Evolutionary conservation across 1,139 yeast species (phyloP).

Genomic region (Yamadazyma aaseri): DNA sequence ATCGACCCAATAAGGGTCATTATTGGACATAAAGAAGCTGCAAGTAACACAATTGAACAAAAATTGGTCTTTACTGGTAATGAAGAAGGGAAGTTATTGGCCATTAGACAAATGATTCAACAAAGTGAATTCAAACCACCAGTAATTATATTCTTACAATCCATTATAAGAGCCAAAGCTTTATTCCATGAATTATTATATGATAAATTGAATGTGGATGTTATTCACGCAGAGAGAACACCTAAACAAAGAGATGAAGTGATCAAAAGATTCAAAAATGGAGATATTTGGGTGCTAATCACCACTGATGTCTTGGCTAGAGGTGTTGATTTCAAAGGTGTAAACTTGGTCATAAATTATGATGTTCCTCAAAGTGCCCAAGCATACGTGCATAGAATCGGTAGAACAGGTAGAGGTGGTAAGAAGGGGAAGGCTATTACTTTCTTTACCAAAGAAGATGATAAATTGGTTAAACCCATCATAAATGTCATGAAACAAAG

Average conservation of each 20-base stretch:
- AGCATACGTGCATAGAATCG: conserved; percentile 95
- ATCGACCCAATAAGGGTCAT: conserved; percentile 79
- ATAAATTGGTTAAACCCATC: conserved; percentile 72
- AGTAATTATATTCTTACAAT: conserved; percentile 85
- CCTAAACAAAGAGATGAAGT: conserved; percentile 84
- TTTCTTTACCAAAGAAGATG: conserved; percentile 88
- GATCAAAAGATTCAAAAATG: conserved; percentile 79
- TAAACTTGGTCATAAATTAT: conserved; percentile 89
- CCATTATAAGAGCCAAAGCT: conserved; percentile 92
- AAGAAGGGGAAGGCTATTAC: conserved; percentile 84
- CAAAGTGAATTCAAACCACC: conserved; percentile 91
- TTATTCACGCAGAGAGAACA: conserved; percentile 93
- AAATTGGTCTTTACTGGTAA: conserved; percentile 83
- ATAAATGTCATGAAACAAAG: conserved; percentile 94
- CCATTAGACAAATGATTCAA: conserved; percentile 83
- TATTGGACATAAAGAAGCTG: conserved; percentile 94
- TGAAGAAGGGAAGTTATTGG: conserved; percentile 91
- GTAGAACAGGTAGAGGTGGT: conserved; percentile 98
- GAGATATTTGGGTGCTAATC: conserved; percentile 93
- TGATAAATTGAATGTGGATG: conserved; percentile 91
- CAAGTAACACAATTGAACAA: conserved; percentile 81
- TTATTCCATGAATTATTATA: conserved; percentile 87
- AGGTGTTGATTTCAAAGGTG: conserved; percentile 97
- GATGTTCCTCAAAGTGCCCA: conserved; percentile 96
- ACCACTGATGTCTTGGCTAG: conserved; percentile 95